These are phyloP conservation scores for Bipolaris bicolor DNA, from an alignment of 2,329 filamentous ascomycete genomes.

Conservation along the genomic window DNA sequence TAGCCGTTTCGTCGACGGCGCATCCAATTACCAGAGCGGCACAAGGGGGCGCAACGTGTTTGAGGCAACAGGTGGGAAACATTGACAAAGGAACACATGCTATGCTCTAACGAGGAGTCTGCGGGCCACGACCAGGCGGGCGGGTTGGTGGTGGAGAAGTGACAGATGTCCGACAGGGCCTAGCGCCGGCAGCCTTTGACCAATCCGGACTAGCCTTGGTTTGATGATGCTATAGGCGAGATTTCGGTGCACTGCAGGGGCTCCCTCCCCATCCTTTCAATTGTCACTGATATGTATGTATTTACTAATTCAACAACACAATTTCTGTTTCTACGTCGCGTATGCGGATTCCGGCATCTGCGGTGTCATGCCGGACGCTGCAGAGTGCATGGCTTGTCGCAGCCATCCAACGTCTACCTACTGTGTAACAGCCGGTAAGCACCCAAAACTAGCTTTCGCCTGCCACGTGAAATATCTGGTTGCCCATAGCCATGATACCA, in stretches of 20 bases:
- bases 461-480: neutral
- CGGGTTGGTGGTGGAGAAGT: slow-evolving; percentile 17
- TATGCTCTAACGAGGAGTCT: slow-evolving; percentile 13
- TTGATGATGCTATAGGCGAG: slow-evolving; percentile 17
- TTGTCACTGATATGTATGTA: neutral
- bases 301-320: neutral
- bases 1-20: slow-evolving; percentile 38
- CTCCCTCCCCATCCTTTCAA: slow-evolving; percentile 7
- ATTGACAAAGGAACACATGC: slow-evolving; percentile 26
- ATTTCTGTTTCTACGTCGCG: neutral
- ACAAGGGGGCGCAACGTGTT: slow-evolving; percentile 28
- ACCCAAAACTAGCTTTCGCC: neutral
- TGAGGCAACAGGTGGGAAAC: slow-evolving; percentile 27
- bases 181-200: slow-evolving; percentile 20
- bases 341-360: neutral
- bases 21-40: slow-evolving; percentile 25
- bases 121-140: slow-evolving; percentile 12
- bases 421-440: neutral
- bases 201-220: slow-evolving; percentile 21
- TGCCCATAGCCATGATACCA: neutral
- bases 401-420: neutral
- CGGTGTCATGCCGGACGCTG: no score
- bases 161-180: slow-evolving; percentile 24
- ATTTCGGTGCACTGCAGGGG: slow-evolving; percentile 31
- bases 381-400: neutral